Evolutionary conservation across 1,284 basidiomycete species (phyloP).

Genomic region (Uromyces viciae-fabae): DNA sequence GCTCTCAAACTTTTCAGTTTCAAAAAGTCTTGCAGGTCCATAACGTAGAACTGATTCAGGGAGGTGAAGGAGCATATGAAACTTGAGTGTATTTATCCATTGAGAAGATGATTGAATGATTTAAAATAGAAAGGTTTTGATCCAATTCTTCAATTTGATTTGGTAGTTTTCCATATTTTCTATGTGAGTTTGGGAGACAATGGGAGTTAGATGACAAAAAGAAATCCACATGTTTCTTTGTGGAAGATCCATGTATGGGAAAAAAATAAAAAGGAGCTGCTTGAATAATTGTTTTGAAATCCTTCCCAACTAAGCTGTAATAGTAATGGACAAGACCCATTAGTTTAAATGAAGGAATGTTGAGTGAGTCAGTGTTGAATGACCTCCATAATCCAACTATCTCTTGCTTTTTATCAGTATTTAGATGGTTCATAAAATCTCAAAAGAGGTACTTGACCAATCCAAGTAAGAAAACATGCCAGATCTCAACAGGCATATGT

Average conservation of each 20-base stretch:
- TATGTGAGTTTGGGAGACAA: constrained; percentile 57
- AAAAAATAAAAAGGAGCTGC: constrained; percentile 56
- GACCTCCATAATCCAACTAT: constrained; percentile 51
- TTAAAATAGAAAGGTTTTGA: constrained; percentile 53
- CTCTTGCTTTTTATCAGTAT: constrained; percentile 45
- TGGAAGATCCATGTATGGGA: constrained; percentile 49
- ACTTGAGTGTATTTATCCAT: constrained; percentile 59
- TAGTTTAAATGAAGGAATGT: constrained; percentile 51
- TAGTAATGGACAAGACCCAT: constrained; percentile 47
- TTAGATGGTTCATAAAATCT: constrained; percentile 52
- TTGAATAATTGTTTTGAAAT: constrained; percentile 56
- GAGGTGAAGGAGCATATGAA: constrained; percentile 25
- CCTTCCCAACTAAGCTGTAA: constrained; percentile 41
- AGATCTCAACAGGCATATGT: constrained; percentile 56
- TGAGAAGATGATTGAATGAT: constrained; percentile 51
- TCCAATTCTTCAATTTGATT: constrained; percentile 46
- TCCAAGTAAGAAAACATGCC: constrained; percentile 56
- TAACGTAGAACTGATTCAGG: neutral
- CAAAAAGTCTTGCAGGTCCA: neutral
- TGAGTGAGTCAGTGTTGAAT: constrained; percentile 34
- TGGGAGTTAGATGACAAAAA: constrained; percentile 53
- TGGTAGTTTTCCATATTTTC: constrained; percentile 52
- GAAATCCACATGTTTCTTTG: constrained; percentile 53
- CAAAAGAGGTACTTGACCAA: constrained; percentile 58
- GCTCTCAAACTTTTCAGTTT: neutral